A percentile compares a stretch with the other conserved stretches of the same genome.
These are phyloP conservation scores for Naganishia sp. DNA, from an alignment of 1,284 basidiomycete species.

Conservation along the genomic window DNA sequence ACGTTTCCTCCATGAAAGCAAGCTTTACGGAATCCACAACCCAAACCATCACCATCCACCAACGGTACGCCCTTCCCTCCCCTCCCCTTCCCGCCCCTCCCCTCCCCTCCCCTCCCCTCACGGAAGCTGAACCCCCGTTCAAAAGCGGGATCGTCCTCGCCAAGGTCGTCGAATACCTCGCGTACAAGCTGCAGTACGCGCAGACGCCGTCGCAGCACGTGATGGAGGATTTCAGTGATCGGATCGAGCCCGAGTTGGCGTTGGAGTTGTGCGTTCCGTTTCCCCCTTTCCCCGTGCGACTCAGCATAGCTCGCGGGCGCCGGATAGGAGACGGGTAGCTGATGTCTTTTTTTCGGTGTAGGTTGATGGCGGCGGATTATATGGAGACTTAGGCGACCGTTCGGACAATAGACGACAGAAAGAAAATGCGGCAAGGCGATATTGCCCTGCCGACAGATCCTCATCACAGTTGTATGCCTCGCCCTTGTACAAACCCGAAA, in stretches of 20 bases:
- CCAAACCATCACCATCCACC: constrained; percentile 26
- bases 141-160: constrained; percentile 57
- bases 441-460: too few relatives aligned
- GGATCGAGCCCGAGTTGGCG: constrained; percentile 61
- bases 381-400: constrained; percentile 44
- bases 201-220: constrained; percentile 54
- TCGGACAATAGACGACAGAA: too few relatives aligned
- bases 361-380: constrained; percentile 55
- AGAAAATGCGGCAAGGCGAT: too few relatives aligned
- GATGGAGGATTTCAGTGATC: constrained; percentile 59
- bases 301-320: too few relatives aligned
- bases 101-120: background rate
- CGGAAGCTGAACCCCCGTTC: background rate
- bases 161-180: constrained; percentile 61
- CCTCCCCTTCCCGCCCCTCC: too few relatives aligned
- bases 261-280: constrained; percentile 60
- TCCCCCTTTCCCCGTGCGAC: too few relatives aligned
- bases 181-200: constrained; percentile 58
- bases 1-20: constrained; percentile 3
- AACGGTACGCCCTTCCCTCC: constrained; percentile 1
- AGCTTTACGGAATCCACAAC: constrained; percentile 29
- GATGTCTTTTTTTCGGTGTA: constrained; percentile 27
- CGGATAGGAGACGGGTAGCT: too few relatives aligned
- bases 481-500: too few relatives aligned
- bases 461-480: too few relatives aligned